phyloP scores from a whole-genome alignment of 2,329 filamentous ascomycete species.

The Thermothelomyces thermophilus region DNA sequence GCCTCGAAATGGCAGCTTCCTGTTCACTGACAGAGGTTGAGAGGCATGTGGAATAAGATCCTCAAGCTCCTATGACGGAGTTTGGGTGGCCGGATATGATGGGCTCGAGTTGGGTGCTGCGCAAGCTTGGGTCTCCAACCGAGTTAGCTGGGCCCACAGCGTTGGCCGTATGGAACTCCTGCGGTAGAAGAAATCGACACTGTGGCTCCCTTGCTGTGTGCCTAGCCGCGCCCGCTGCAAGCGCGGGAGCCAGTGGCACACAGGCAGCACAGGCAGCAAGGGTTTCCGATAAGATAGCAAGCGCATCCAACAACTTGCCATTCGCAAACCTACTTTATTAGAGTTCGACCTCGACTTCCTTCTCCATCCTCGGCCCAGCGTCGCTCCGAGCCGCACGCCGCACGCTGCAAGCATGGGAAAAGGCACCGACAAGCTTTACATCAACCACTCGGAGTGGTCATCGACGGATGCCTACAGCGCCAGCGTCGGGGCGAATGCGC shows the following conservation, averaged over 20 bases:
- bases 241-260: neutral
- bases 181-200: neutral
- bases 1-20: neutral
- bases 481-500: slow-evolving; percentile 64
- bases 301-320: neutral
- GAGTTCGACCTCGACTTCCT: too few species aligned
- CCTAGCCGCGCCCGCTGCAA: neutral
- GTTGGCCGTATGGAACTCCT: neutral
- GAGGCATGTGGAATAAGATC: neutral
- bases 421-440: slow-evolving; percentile 57
- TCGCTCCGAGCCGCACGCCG: neutral
- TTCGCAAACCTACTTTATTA: too few species aligned
- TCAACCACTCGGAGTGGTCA: slow-evolving; percentile 97
- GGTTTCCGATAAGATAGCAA: slow-evolving; percentile 8
- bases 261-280: too few species aligned
- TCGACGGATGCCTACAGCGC: slow-evolving; percentile 84
- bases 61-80: neutral
- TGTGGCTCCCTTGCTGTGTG: neutral
- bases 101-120: neutral
- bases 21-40: neutral
- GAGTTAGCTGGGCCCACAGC: neutral
- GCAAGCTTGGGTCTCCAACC: slow-evolving; percentile 6
- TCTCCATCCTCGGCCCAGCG: too few species aligned
- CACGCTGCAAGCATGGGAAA: slow-evolving; percentile 37
- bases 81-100: neutral